Base-by-base conservation (phyloP, 1,139 yeast species). In the Kodamaea derodonti region DNA sequence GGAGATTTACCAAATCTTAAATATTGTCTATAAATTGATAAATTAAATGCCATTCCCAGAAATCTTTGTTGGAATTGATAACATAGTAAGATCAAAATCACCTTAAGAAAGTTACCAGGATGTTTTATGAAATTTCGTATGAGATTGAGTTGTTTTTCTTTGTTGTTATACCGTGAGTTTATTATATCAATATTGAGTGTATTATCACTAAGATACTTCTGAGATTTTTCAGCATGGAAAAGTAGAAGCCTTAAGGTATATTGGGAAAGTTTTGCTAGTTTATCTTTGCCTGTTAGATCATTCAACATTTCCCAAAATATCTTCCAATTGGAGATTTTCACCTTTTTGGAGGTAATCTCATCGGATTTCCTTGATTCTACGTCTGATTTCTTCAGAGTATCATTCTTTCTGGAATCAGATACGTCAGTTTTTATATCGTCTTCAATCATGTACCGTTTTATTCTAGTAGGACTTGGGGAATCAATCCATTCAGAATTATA, bases 1-100 rank as follows among this genome's bases (percentile, higher is more conserved):
- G 88, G 88, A 11, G 85, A 70, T 36, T 80, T 78, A 29, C 92
- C 92, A 44, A 82, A 81, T 47, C 94, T 66, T 41, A 83, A 60
- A 40, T 80, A 69, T 50, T 81, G 88, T 54, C 94, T 69, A 54
- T 79, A 84, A 24, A 73, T 62, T 5, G 80, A 69, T 31, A 83
- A 58, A 18, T 78, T 78, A 14, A 56, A 56, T 9, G 76, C 72
- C 39, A 78, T 54, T 3, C 75, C 78, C 9, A 53, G 31, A 58
- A 65, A 51, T 56, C 72, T 47, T 47, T 59, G 42, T 57, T 69
- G 47, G 58, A 69, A 54, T 27, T 58, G 39, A 31, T 62, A 51
- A 46, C 61, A 50, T 28, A 51, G 34, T 37, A 66, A 41, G 29
- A 67, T 60, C 32, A 58, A 45, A 4, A 73, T 48, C 2, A 70